Evolutionary conservation across 1,139 yeast species (phyloP).

Genomic region (Taiozyma sp.): DNA sequence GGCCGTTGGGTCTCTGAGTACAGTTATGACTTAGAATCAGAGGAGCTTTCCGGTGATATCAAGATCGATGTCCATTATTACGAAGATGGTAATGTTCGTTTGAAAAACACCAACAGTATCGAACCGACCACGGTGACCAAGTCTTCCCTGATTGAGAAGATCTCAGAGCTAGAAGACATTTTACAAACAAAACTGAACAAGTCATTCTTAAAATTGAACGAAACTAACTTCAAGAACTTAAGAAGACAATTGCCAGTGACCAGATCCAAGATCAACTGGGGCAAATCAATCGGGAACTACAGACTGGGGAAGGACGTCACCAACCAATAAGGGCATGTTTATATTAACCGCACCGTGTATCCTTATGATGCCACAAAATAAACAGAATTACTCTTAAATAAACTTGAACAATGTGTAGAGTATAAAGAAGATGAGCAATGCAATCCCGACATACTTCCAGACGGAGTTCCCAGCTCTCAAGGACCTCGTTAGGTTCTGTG

Average conservation of each 20-base stretch:
- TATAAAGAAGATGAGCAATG: conserved; percentile 57
- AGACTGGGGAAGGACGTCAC: conserved; percentile 83
- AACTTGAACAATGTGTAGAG: conserved; percentile 64
- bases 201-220: conserved; percentile 71
- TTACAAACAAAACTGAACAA: conserved; percentile 58
- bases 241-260: conserved; percentile 92
- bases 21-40: conserved; percentile 31
- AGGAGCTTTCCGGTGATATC: conserved; percentile 47
- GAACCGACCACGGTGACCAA: conserved; percentile 14
- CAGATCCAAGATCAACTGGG: conserved; percentile 92
- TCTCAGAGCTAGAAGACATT: conserved; percentile 54
- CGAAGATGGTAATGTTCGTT: conserved; percentile 93
- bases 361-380: too few relatives aligned
- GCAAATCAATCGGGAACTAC: conserved; percentile 86
- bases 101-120: conserved; percentile 50
- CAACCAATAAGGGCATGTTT: conserved; percentile 13
- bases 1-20: conserved; percentile 86
- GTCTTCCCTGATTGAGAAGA: conserved; percentile 24
- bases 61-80: conserved; percentile 81
- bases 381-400: conserved; percentile 23
- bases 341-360: too few relatives aligned
- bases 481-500: conserved; percentile 60
- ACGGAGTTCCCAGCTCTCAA: conserved; percentile 53
- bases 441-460: conserved; percentile 53
- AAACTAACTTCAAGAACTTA: conserved; percentile 73